These are phyloP conservation scores for Pholiota conissans DNA, from an alignment of 768 basidiomycete species.

Conservation along the genomic window DNA sequence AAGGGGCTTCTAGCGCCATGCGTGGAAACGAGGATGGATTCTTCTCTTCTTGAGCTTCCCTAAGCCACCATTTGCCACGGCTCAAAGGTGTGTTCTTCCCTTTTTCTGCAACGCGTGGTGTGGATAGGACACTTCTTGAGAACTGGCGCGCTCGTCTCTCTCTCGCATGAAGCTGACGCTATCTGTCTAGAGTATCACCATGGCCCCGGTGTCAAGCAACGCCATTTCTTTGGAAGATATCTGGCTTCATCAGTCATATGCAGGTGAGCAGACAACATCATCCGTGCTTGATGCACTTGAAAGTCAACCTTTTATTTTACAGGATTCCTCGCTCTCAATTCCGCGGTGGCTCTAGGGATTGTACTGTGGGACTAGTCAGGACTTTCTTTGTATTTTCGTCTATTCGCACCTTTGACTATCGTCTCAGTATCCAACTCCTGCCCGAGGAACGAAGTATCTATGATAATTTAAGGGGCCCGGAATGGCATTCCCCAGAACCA, in stretches of 20 bases:
- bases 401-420: not conserved
- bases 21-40: conserved; percentile 5
- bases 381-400: no score
- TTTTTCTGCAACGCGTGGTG: not conserved
- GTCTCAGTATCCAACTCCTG: conserved; percentile 25
- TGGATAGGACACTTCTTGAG: not conserved
- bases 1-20: conserved; percentile 1
- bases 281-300: not conserved
- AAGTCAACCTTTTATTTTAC: not conserved
- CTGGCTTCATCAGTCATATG: conserved; percentile 16
- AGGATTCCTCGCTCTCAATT: conserved; percentile 23
- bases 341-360: conserved; percentile 29
- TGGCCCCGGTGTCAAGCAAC: conserved; percentile 11
- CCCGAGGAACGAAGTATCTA: conserved; percentile 30
- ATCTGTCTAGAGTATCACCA: not conserved
- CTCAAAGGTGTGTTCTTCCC: conserved; percentile 1
- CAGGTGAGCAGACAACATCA: conserved; percentile 11
- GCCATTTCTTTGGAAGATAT: conserved; percentile 12
- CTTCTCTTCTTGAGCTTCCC: conserved; percentile 10
- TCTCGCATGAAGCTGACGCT: not conserved
- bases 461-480: conserved; percentile 22
- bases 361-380: conserved; percentile 34
- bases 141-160: not conserved
- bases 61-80: conserved; percentile 1
- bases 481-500: conserved; percentile 24